These are phyloP conservation scores for Pichia cabralensis DNA, from an alignment of 805 yeast genomes.

Conservation along the genomic window DNA sequence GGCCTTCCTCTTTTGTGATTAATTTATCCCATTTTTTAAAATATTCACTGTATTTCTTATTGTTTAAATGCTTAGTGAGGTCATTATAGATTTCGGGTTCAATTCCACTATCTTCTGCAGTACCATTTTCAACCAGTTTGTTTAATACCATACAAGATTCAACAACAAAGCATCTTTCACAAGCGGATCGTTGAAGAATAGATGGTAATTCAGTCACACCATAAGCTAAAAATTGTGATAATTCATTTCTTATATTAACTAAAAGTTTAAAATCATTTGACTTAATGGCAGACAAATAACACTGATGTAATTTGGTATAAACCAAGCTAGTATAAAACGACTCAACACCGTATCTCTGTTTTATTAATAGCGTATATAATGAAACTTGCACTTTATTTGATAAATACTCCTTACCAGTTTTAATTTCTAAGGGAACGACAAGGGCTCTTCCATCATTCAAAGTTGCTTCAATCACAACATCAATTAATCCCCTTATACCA, in stretches of 20 bases:
- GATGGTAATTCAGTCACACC: slow-evolving; percentile 45
- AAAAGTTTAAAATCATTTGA: slow-evolving; percentile 54
- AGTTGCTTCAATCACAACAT: slow-evolving; percentile 66
- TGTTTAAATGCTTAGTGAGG: slow-evolving; percentile 41
- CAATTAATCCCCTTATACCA: slow-evolving; percentile 85
- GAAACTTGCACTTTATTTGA: slow-evolving; percentile 82
- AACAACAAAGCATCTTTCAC: slow-evolving; percentile 52
- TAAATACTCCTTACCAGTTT: slow-evolving; percentile 64
- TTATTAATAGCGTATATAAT: slow-evolving; percentile 65
- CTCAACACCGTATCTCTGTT: slow-evolving; percentile 69
- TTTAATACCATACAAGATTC: slow-evolving; percentile 57
- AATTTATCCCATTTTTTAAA: slow-evolving; percentile 66
- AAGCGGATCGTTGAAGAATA: slow-evolving; percentile 37
- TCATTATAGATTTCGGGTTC: slow-evolving; percentile 35
- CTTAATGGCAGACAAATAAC: slow-evolving; percentile 31
- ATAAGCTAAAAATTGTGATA: slow-evolving; percentile 50
- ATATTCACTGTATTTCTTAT: slow-evolving; percentile 38
- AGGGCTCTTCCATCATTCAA: slow-evolving; percentile 35
- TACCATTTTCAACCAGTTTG: slow-evolving; percentile 50
- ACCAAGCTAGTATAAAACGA: slow-evolving; percentile 57
- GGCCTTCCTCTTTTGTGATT: slow-evolving; percentile 64
- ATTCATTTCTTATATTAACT: slow-evolving; percentile 59
- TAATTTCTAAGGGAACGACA: slow-evolving; percentile 78
- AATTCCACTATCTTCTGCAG: slow-evolving; percentile 44
- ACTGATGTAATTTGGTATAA: slow-evolving; percentile 56